Conservation (phyloP, 495 filamentous ascomycete species). For the Lasiosphaeris hirsuta region DNA sequence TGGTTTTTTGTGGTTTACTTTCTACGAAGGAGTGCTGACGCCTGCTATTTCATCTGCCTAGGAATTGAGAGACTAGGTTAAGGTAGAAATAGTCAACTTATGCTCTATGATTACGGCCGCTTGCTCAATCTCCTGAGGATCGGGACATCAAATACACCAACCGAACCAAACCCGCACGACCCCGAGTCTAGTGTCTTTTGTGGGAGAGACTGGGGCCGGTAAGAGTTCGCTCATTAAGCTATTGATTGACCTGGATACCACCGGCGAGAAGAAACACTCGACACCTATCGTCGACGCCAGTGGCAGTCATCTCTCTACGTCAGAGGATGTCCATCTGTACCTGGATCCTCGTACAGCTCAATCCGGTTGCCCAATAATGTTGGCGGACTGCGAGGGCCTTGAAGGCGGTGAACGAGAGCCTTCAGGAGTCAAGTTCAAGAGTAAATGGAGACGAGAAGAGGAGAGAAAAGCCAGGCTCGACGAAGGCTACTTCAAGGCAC, state of each 20-base stretch:
- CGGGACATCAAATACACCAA: background rate
- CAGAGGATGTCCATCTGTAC: conserved; percentile 10
- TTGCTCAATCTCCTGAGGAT: background rate
- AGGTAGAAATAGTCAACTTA: background rate
- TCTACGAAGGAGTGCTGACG: background rate
- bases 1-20: background rate
- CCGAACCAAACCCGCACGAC: background rate
- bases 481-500: conserved; percentile 1
- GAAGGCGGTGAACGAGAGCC: conserved; percentile 8
- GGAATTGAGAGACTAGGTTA: conserved; percentile 9
- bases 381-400: conserved; percentile 9
- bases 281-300: conserved; percentile 1
- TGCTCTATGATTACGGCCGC: conserved; percentile 7
- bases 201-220: conserved; percentile 5
- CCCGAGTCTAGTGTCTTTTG: conserved; percentile 6
- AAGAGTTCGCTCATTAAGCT: conserved; percentile 8
- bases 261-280: conserved; percentile 1
- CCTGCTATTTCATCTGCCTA: background rate
- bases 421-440: background rate
- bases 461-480: background rate
- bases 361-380: background rate
- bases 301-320: conserved; percentile 2
- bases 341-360: conserved; percentile 2
- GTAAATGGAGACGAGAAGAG: background rate
- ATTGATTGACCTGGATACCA: conserved; percentile 2